Conservation (phyloP, 768 basidiomycete species). For the Collybiopsis luxurians region DNA sequence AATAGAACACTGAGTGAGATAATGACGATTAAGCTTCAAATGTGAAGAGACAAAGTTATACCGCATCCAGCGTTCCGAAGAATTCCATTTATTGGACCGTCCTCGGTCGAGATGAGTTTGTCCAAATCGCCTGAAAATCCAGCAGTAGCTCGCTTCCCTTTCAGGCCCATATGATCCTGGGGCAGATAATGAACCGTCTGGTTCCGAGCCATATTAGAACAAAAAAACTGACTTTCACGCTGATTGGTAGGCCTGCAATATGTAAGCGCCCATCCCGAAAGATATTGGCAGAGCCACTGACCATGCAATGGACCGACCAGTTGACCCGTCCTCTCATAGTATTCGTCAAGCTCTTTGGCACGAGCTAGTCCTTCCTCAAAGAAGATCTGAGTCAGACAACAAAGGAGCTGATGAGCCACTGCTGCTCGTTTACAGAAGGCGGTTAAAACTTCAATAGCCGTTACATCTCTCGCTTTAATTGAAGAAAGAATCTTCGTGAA, state of each 20-base stretch:
- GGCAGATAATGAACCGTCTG: too few relatives aligned
- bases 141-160: constrained; percentile 34
- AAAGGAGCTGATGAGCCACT: constrained; percentile 46
- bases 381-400: constrained; percentile 42
- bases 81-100: constrained; percentile 27
- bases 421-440: constrained; percentile 51
- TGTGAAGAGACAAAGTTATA: constrained; percentile 7
- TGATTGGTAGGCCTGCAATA: constrained; percentile 25
- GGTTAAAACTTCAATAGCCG: constrained; percentile 35
- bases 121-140: constrained; percentile 27
- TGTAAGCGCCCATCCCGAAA: background rate
- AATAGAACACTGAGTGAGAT: constrained; percentile 36
- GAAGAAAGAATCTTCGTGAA: constrained; percentile 14
- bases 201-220: too few relatives aligned
- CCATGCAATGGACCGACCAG: constrained; percentile 43
- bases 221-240: constrained; percentile 34
- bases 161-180: constrained; percentile 41
- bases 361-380: constrained; percentile 37
- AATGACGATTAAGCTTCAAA: constrained; percentile 12
- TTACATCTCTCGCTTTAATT: constrained; percentile 26
- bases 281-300: constrained; percentile 6
- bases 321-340: constrained; percentile 33
- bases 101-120: constrained; percentile 10
- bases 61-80: constrained; percentile 42
- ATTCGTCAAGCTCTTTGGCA: constrained; percentile 40